Base-by-base conservation (phyloP, 2,329 filamentous ascomycete genomes). In the Cercospora beticola region DNA sequence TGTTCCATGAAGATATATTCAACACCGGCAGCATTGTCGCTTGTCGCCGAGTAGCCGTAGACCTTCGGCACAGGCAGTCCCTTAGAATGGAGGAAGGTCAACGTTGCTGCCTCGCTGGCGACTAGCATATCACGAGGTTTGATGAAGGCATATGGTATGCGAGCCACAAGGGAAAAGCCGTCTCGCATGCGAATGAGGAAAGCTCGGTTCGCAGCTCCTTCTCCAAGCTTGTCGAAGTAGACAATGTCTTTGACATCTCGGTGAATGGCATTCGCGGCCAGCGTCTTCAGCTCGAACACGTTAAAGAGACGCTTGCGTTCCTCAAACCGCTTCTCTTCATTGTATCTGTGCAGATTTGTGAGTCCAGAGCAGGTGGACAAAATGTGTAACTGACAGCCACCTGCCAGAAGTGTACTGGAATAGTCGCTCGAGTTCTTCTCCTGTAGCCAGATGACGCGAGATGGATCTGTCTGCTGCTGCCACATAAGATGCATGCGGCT, bases 231-330 rank as follows among this genome's bases (percentile, higher is more conserved):
- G 3, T 68, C 66, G 65, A 79, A 73, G 12, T 8, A 14, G 64
- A 67, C 57, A 16, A 78, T 70, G 61, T 70, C 71, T 46, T 65
- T 66, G 12, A 43, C 5, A 2, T 78, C 72, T 40, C 68, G 68
- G 26, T 72, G 69, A 18, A 78, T 72, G 7, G 76, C 70, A 59
- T 71, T 64, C 21, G 76, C 77, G 7, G 77, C 77, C 8, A 78
- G 66, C 23, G 70, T 71, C 70, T 75, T 72, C 8, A 79, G 62
- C 59, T 73, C 31, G 5, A 23, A 18, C 9, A 74, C 58, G 28
- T 74, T 62, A 33, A 74, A 74, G 4, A 57, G 9, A 2, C 71
- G 46, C 21, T 65, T 21, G 12, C 72, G 46, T 23, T 73, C 72
- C 21, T 28, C 14, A 0, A 68, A 33, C 1, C 72, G 70, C 30